Base-by-base conservation (phyloP, 306 rosid species). In the peach (Prunus persica) region DNA sequence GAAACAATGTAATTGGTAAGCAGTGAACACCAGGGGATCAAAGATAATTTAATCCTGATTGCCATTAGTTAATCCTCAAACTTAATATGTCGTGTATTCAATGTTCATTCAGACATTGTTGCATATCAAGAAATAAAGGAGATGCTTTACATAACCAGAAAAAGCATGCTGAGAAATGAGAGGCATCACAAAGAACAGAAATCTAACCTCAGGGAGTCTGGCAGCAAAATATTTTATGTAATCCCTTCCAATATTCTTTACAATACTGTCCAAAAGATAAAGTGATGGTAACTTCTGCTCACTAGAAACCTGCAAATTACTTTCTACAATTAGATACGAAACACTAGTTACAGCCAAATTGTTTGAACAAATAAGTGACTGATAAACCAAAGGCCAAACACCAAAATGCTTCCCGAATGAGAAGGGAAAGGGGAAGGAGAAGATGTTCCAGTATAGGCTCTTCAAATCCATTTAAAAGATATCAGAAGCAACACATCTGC, bases 261-360 rank as follows among this genome's bases (percentile, higher is more conserved):
- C 97, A 65, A 93, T 93, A 82, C 98, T 91, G 93, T 93, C 98
- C 75, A 93, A 75, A 77, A 93, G 96, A 87, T 93, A 93, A 65
- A 93, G 98, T 16, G 98, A 89, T 46, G 98, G 98, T 62, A 93
- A 88, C 88, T 93, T 93, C 84, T 89, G 97, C 25, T 93, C 98
- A 69, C 86, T 89, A 12, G 97, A 89, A 81, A 93, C 98, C 97
- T 93, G 98, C 77, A 91, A 83, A 81, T 62, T 70, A 74, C 81
- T 50, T 64, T 65, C 75, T 60, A 56, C 12, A 14, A 78, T 84
- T 73, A 76, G 82, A 72, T 15, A 20, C 19, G 0, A 34, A 25
- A 52, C 47, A 66, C 27, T 50, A 64, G 15, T 16, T 63, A 57
- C 24, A 68, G 69, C 66, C 52, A 62, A 71, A 62, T 61, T 55